Base-by-base conservation (phyloP, 805 yeast species). In the Candida peoriensis region DNA sequence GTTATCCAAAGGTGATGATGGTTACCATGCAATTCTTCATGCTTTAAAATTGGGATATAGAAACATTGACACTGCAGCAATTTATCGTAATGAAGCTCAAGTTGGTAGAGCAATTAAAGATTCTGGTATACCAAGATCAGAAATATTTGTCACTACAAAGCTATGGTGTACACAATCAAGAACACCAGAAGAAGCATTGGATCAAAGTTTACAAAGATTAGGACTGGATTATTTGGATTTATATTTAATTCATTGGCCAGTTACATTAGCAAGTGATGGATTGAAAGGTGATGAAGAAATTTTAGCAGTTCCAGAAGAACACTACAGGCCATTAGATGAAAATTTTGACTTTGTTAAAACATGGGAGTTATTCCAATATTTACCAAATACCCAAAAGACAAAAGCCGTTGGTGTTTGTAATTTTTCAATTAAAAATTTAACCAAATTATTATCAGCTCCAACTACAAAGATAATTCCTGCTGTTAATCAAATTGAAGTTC, bases 181-280 rank as follows among this genome's bases (percentile, higher is more conserved):
- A 46, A 52, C 59, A 27, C 78, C 78, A 9, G 72, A 52, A 24
- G 61, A 53, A 16, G 82, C 81, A 9, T 58, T 84, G 27, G 69
- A 75, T 10, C 63, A 60, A 32, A 78, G 89, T 7, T 64, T 85
- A 50, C 48, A 68, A 46, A 75, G 78, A 50, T 64, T 85, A 42
- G 78, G 78, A 1, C 54, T 83, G 47, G 90, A 81, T 34, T 86
- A 86, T 51, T 80, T 86, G 34, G 95, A 86, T 55, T 63, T 85
- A 39, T 78, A 78, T 54, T 68, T 86, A 52, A 70, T 85, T 54
- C 95, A 86, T 60, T 86, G 94, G 94, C 95, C 95, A 6, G 72
- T 73, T 25, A 64, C 81, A 11, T 57, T 72, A 39, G 70, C 53
- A 41, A 62, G 85, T 17, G 84, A 25, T n/a, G 45, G 40, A 6